Conservation (phyloP, 371 early-diverging fungal genomes). For the Mortierella sp. region DNA sequence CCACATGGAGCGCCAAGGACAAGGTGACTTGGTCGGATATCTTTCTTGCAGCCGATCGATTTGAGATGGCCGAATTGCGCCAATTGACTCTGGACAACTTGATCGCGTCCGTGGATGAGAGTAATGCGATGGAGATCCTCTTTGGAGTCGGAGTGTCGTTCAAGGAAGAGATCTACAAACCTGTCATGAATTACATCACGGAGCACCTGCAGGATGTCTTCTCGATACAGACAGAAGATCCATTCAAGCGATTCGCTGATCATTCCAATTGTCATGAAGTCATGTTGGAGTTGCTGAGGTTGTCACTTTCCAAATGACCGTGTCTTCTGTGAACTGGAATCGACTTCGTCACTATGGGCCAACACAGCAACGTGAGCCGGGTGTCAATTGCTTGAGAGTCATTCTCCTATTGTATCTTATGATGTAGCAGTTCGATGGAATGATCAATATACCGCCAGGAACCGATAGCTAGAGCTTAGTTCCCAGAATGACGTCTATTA, state of each 20-base stretch:
- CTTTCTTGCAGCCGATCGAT: slow-evolving; percentile 8
- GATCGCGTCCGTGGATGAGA: neutral
- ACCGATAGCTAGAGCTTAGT: too few relatives aligned
- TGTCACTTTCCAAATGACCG: too few relatives aligned
- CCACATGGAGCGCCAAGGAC: slow-evolving; percentile 1
- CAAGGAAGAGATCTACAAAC: neutral
- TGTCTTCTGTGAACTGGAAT: too few relatives aligned
- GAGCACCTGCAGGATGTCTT: neutral
- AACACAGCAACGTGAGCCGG: too few relatives aligned
- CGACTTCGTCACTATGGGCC: too few relatives aligned
- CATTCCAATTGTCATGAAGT: neutral
- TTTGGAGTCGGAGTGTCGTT: slow-evolving; percentile 12
- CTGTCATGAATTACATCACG: neutral
- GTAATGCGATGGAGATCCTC: slow-evolving; percentile 11
- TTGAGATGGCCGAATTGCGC: slow-evolving; percentile 5
- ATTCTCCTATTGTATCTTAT: too few relatives aligned
- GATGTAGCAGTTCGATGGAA: too few relatives aligned
- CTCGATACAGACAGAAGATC: slow-evolving; percentile 4
- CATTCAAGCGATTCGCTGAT: slow-evolving; percentile 1
- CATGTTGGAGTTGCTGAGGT: slow-evolving; percentile 1
- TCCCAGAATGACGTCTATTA: too few relatives aligned
- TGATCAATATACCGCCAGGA: too few relatives aligned
- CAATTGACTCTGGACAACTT: neutral
- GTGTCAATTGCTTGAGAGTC: too few relatives aligned
- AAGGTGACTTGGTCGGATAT: neutral